Base-by-base conservation (phyloP, 257 asterid species). In the Fraxinus quadrangulata region DNA sequence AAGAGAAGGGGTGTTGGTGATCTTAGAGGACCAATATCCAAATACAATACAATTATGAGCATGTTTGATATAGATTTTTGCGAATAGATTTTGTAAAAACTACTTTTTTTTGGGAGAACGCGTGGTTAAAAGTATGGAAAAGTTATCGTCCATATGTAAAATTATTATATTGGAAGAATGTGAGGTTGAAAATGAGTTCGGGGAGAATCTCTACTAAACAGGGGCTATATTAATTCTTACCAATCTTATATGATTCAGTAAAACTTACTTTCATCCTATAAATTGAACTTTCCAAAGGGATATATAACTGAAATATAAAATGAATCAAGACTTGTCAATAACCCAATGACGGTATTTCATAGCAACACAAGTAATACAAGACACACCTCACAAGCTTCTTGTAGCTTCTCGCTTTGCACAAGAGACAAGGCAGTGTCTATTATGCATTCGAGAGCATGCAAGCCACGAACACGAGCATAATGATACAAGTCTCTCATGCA, bases 401-500 rank as follows among this genome's bases (percentile, higher is more conserved):
- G 88, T 82, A 95, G 90, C 83, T 90, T 90, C 87, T 90, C 97
- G 69, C 84, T 85, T 83, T 88, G 89, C 77, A 95, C 88, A 79
- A 89, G 87, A 79, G 90, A 85, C 83, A 93, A 74, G 39, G 97
- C 93, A 87, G 98, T 85, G 80, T 90, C 89, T 85, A 95, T 78
- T 28, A 88, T 78, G 42, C 93, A 88, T 81, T 91, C 96, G 45
- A 93, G 82, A 74, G 81, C 82, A 86, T 95, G 99, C 88, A 90
- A 84, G 56, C 98, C 98, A 72, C 87, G 84, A 77, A 91, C 87
- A 79, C 97, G 98, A 79, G 92, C 94, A 83, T 87, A 91, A 81
- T 93, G 98, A 86, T 83, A 91, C 91, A 91, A 86, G 75, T 93
- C 97, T 81, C 97, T 85, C 89, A 82, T 88, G 91, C 97, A 91